Evolutionary conservation across 2,329 filamentous ascomycete genomes (phyloP), one percentile per base, ranked within the genome.

Genomic region (Diaporthe citrichinensis): DNA sequence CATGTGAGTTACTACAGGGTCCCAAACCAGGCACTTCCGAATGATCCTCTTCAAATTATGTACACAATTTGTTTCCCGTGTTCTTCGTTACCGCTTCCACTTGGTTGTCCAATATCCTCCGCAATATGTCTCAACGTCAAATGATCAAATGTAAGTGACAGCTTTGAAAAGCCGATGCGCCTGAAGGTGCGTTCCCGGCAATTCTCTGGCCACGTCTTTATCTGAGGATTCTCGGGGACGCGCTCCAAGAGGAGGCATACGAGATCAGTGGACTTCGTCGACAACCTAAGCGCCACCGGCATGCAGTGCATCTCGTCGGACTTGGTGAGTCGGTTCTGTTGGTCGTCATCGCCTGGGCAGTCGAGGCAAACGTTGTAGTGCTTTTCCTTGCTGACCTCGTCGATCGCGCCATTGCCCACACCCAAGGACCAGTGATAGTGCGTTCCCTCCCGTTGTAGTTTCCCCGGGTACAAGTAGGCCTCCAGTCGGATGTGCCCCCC

Each of bases 281-380:
- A 39, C 53, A 14, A 23, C 25, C 61, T 53, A 20, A 31, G 17
- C 1, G 73, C 73, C 23, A 59, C 39, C 15, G 55, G 44, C 17
- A 76, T 17, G 25, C 61, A 73, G 23, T 62, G 62, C 1, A 61
- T 55, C 4, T 57, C 39, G 9, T 74, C 15, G 7, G 44, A 49
- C 2, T 28, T 20, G 15, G 39, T 28, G 6, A 74, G 46, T 15
- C 1, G 36, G 34, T n/a, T 25, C 3, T 31, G 7, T 9, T 31
- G 20, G 6, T 71, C 46, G n/a, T 71, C 73, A 17, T 74, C 73
- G 15, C 14, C 28, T 2, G 67, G 73, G 67, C 65, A 55, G 25
- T 74, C 73, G 14, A 71, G 55, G 31, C 59, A 71, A 10, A 71
- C 36, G 15, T 74, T 62, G 15, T 9, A 39, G 57, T 62, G 46